These are phyloP conservation scores for Aspergillus versicolor DNA, from an alignment of 2,329 filamentous ascomycete species.

Conservation along the genomic window DNA sequence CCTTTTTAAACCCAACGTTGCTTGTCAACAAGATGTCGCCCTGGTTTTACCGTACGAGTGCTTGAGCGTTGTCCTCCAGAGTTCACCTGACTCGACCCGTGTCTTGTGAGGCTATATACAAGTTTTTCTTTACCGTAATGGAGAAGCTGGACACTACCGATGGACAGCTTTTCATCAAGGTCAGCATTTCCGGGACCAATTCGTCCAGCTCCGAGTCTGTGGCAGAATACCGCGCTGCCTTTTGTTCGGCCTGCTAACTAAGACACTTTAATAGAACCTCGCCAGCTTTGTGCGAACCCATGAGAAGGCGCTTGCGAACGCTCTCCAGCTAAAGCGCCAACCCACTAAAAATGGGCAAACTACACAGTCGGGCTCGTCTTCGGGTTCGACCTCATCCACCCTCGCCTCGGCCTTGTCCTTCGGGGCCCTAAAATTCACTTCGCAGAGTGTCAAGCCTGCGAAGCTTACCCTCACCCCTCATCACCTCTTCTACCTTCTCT, in stretches of 20 bases:
- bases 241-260: slow-evolving; percentile 8
- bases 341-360: slow-evolving; percentile 67
- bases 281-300: slow-evolving; percentile 95
- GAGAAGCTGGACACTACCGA: slow-evolving; percentile 52
- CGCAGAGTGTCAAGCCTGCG: slow-evolving; percentile 80
- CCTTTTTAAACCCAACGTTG: slow-evolving; percentile 17
- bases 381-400: slow-evolving; percentile 67
- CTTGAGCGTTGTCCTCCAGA: slow-evolving; percentile 38
- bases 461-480: slow-evolving; percentile 93
- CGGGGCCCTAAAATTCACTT: slow-evolving; percentile 79
- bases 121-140: slow-evolving; percentile 34
- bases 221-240: not conserved
- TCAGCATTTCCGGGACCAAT: slow-evolving; percentile 21
- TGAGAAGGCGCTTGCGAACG: slow-evolving; percentile 95
- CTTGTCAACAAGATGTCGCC: slow-evolving; percentile 36
- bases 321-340: slow-evolving; percentile 77
- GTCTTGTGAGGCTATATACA: slow-evolving; percentile 29
- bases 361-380: slow-evolving; percentile 52
- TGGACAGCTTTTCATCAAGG: slow-evolving; percentile 51
- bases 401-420: slow-evolving; percentile 85
- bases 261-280: slow-evolving; percentile 66
- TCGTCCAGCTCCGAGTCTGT: not conserved
- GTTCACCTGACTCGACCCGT: slow-evolving; percentile 32
- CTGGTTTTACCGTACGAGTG: slow-evolving; percentile 25
- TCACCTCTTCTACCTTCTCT: slow-evolving; percentile 94